These are phyloP conservation scores for Arabidopsis arenosa DNA, from an alignment of 345 rosid genomes.

Conservation along the genomic window DNA sequence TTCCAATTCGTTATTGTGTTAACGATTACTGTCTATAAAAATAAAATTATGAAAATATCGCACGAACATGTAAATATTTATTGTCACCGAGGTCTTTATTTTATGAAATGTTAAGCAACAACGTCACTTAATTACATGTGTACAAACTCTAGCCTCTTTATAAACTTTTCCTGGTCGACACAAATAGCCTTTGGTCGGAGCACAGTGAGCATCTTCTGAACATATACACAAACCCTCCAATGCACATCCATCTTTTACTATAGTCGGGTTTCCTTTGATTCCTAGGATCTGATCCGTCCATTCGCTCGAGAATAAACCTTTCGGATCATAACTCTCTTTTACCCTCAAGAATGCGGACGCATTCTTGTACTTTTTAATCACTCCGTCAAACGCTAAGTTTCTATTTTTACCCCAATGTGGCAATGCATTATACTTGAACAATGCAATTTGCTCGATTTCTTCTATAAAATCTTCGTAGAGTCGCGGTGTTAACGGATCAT, in stretches of 20 bases:
- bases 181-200: conserved; percentile 66
- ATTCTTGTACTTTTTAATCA: conserved; percentile 55
- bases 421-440: conserved; percentile 70
- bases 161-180: conserved; percentile 70
- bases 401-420: conserved; percentile 95
- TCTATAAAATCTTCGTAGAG: conserved; percentile 68
- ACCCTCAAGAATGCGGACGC: conserved; percentile 53
- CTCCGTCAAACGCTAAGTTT: conserved; percentile 63
- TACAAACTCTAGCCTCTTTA: conserved; percentile 64
- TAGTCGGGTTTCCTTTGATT: conserved; percentile 49
- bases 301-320: conserved; percentile 72
- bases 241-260: conserved; percentile 66
- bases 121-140: conserved; percentile 12
- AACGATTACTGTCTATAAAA: too few relatives aligned
- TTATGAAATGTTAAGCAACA: too few relatives aligned
- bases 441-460: conserved; percentile 82
- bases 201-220: conserved; percentile 72
- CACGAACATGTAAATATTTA: too few relatives aligned
- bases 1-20: too few relatives aligned
- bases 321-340: conserved; percentile 63
- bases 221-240: conserved; percentile 78
- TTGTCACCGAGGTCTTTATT: too few relatives aligned
- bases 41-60: too few relatives aligned
- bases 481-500: conserved; percentile 66
- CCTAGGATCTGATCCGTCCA: conserved; percentile 80